Percentiles rank a stretch among this genome's conserved stretches.
These are phyloP conservation scores for Coffea canephora DNA, from an alignment of 257 asterid genomes.

Conservation along the genomic window DNA sequence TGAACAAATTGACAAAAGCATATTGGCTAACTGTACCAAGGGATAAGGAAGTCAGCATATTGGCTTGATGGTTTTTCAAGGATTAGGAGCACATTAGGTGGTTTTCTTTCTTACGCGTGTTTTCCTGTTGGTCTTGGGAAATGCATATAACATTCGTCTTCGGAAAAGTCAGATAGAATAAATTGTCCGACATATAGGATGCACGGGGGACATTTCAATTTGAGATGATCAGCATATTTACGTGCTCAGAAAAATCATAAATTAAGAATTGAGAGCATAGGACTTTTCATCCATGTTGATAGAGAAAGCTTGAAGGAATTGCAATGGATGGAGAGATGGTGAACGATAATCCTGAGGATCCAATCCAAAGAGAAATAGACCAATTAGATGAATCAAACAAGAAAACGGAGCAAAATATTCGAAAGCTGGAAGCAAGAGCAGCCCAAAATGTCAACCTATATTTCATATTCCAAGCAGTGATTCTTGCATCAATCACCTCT, in stretches of 20 bases:
- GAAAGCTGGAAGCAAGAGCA: slow-evolving; percentile 40
- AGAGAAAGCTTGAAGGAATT: not conserved
- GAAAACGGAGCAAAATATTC: slow-evolving; percentile 37
- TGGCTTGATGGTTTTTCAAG: not conserved
- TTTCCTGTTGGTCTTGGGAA: not conserved
- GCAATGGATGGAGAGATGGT: slow-evolving; percentile 27
- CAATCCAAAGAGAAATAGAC: slow-evolving; percentile 27
- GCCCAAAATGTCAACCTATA: slow-evolving; percentile 49
- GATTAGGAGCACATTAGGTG: not conserved
- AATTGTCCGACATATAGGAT: not conserved
- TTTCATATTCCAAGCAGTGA: slow-evolving; percentile 53
- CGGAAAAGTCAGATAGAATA: not conserved
- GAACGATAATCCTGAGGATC: slow-evolving; percentile 12
- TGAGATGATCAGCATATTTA: not conserved
- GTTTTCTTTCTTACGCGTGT: no score
- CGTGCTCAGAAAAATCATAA: not conserved
- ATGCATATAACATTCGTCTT: no score
- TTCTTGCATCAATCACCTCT: slow-evolving; percentile 39
- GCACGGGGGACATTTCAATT: no score
- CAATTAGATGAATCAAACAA: slow-evolving; percentile 29
- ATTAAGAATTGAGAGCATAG: no score
- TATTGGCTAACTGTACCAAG: not conserved
- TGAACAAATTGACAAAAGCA: not conserved
- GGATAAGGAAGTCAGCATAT: slow-evolving; percentile 1
- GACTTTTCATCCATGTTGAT: not conserved